phyloP scores from a whole-genome alignment of 2,329 filamentous ascomycete species.

The Tolypocladium ophioglossoides region DNA sequence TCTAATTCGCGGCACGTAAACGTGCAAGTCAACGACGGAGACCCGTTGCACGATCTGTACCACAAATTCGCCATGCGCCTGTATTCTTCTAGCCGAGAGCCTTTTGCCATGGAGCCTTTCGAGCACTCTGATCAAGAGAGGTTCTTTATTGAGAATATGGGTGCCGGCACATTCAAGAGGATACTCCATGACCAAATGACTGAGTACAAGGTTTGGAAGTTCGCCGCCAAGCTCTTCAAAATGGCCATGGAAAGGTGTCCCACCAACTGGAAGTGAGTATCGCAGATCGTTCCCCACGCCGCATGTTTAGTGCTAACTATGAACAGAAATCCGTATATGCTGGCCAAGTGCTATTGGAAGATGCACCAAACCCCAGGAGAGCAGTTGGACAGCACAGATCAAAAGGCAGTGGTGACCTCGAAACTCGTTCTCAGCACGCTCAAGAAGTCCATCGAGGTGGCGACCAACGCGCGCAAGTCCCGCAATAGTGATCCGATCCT shows the following conservation, averaged over 20 bases:
- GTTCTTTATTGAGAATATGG: constrained; percentile 42
- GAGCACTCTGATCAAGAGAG: constrained; percentile 44
- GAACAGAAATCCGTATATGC: constrained; percentile 46
- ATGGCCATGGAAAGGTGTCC: constrained; percentile 44
- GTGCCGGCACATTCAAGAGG: constrained; percentile 39
- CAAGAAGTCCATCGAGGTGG: constrained; percentile 39
- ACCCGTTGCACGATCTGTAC: constrained; percentile 47
- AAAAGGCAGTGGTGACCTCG: constrained; percentile 18
- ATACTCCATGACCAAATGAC: constrained; percentile 46
- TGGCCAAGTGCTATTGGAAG: constrained; percentile 53
- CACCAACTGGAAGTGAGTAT: constrained; percentile 44
- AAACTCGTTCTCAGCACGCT: constrained; percentile 35
- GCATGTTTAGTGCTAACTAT: constrained; percentile 11
- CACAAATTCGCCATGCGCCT: constrained; percentile 51
- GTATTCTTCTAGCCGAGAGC: constrained; percentile 51
- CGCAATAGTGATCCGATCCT: constrained; percentile 65
- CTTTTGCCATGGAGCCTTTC: constrained; percentile 53
- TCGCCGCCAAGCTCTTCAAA: constrained; percentile 43
- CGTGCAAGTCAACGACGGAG: constrained; percentile 34
- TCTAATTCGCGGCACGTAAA: constrained; percentile 41
- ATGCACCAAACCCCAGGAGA: constrained; percentile 43
- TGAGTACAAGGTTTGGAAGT: constrained; percentile 52
- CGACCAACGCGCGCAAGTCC: constrained; percentile 41
- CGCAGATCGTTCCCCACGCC: background rate
- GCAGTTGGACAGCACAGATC: constrained; percentile 32